These are phyloP conservation scores for Aspergillus versicolor DNA, from an alignment of 2,329 filamentous ascomycete species.

Conservation along the genomic window DNA sequence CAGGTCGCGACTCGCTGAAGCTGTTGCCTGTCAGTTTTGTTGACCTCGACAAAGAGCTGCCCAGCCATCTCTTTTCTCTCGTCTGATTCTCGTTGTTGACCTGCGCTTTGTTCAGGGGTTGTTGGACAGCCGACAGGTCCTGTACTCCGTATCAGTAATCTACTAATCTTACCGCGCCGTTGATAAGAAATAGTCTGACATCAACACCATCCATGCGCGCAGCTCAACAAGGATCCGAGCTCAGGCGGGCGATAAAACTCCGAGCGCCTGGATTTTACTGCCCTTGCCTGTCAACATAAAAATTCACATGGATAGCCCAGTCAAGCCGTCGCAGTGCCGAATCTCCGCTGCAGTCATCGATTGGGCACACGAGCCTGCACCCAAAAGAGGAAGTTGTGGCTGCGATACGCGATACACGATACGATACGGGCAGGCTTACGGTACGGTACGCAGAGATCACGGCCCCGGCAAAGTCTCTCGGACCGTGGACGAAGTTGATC, in stretches of 20 bases:
- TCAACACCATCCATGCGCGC: not conserved
- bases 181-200: not conserved
- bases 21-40: not conserved
- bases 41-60: not conserved
- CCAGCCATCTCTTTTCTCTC: slow-evolving; percentile 1
- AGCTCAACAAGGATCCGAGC: not conserved
- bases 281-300: not conserved
- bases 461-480: slow-evolving; percentile 16
- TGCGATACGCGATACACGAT: not conserved
- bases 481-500: slow-evolving; percentile 9
- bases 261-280: not conserved
- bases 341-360: not conserved
- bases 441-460: slow-evolving; percentile 16
- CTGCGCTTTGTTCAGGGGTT: not conserved
- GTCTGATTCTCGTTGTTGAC: not conserved
- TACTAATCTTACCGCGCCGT: not conserved
- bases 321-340: not conserved
- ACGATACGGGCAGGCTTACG: slow-evolving; percentile 1
- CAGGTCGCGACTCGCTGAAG: not conserved
- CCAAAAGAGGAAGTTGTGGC: slow-evolving; percentile 3
- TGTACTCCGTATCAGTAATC: not conserved
- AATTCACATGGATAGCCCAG: not conserved
- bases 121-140: not conserved
- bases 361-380: slow-evolving; percentile 14
- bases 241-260: not conserved